Percentiles rank a stretch among this genome's conserved stretches.
These are phyloP conservation scores for Pistacia vera DNA, from an alignment of 345 rosid genomes.

Conservation along the genomic window DNA sequence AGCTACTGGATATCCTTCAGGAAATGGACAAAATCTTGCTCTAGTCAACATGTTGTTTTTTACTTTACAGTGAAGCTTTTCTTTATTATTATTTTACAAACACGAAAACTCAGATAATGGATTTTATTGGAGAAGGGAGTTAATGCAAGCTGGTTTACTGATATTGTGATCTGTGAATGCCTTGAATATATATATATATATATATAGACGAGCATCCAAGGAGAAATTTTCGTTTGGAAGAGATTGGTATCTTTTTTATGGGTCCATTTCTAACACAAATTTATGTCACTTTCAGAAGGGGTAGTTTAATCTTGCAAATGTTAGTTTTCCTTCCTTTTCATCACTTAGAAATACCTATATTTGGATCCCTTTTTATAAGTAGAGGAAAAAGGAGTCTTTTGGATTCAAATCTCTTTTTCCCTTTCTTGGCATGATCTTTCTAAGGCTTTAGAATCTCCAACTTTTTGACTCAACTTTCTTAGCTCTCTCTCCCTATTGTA, in stretches of 20 bases:
- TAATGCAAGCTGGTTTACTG: constrained; percentile 13
- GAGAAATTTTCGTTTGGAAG: constrained; percentile 5
- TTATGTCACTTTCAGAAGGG: constrained; percentile 34
- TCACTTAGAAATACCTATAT: constrained; percentile 45
- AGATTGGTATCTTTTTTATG: constrained; percentile 21
- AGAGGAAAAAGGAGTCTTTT: constrained; percentile 35
- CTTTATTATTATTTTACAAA: too few relatives aligned
- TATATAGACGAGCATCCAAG: constrained; percentile 29
- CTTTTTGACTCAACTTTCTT: constrained; percentile 52
- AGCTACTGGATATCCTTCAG: not conserved
- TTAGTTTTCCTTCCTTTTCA: constrained; percentile 7
- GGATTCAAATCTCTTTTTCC: constrained; percentile 34
- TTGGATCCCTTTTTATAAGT: constrained; percentile 34
- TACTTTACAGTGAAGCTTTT: constrained; percentile 11
- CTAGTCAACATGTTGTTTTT: constrained; percentile 32
- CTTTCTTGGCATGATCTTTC: constrained; percentile 52
- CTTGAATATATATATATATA: not conserved
- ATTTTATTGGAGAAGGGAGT: not conserved
- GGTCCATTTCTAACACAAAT: constrained; percentile 37
- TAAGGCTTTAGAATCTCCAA: constrained; percentile 23
- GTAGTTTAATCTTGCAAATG: constrained; percentile 24
- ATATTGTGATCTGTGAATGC: not conserved
- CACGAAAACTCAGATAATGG: not conserved
- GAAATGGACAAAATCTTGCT: constrained; percentile 48
- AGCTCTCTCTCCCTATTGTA: not conserved